A percentile compares a stretch with the other conserved stretches of the same genome.
phyloP scores from a whole-genome alignment of 1,284 basidiomycete species.

The Naganishia liquefaciens region DNA sequence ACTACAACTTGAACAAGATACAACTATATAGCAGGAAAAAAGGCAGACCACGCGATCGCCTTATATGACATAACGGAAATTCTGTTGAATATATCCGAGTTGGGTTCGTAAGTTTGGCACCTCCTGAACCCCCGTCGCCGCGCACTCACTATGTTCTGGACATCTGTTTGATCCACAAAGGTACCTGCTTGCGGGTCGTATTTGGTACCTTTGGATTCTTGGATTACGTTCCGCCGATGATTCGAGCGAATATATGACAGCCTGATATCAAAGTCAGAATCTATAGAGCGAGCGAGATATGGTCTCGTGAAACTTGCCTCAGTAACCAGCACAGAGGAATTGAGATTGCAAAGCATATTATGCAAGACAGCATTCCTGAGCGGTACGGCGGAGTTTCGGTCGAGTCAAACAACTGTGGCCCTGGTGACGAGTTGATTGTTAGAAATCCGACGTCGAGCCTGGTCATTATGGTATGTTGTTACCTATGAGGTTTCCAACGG shows the following conservation, averaged over 20 bases:
- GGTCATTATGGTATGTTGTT: neutral
- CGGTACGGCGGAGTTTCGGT: conserved; percentile 42
- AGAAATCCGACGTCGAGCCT: neutral
- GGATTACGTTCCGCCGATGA: conserved; percentile 4
- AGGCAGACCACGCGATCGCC: no score
- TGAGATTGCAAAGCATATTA: conserved; percentile 38
- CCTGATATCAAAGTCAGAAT: neutral
- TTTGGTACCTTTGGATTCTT: conserved; percentile 11
- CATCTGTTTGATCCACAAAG: conserved; percentile 26
- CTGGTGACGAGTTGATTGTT: neutral
- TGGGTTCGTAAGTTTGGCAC: neutral
- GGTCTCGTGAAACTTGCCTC: conserved; percentile 1
- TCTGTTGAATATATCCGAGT: neutral
- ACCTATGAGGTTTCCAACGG: conserved; percentile 23
- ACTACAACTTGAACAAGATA: neutral
- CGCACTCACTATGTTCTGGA: conserved; percentile 19
- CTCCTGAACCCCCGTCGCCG: no score
- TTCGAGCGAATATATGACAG: conserved; percentile 13
- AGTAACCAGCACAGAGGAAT: conserved; percentile 21
- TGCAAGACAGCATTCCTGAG: conserved; percentile 43
- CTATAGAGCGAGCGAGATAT: neutral
- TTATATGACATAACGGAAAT: conserved; percentile 28
- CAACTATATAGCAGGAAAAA: neutral
- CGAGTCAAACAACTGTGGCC: conserved; percentile 29
- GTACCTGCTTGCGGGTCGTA: conserved; percentile 24